phyloP scores from a whole-genome alignment of 108 stramenopile genomes.

The Fistulifera pelliculosa region DNA sequence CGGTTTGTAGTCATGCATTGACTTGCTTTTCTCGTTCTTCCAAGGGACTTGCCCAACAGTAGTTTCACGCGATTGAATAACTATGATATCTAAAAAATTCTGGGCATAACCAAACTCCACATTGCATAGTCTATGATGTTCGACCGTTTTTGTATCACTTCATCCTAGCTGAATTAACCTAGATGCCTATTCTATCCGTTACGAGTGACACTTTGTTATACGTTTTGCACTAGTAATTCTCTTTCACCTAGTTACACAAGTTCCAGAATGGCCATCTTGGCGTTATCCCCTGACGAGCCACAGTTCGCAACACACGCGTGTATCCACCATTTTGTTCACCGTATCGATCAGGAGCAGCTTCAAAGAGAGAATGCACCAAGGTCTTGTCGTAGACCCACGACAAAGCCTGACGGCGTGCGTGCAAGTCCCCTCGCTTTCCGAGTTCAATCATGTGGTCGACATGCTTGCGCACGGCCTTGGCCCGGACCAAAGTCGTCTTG shows the following conservation, averaged over 20 bases:
- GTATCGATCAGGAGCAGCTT: conserved; percentile 90
- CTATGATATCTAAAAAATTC: no score
- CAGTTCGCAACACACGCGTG: conserved; percentile 87
- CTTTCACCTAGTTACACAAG: conserved; percentile 57
- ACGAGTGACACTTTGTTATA: no score
- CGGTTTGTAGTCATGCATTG: conserved; percentile 70
- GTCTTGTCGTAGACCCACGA: conserved; percentile 96
- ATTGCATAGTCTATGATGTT: no score
- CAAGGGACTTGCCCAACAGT: no score
- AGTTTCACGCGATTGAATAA: no score
- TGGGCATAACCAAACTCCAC: no score
- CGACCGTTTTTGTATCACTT: no score
- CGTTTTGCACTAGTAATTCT: no score
- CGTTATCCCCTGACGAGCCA: conserved; percentile 95
- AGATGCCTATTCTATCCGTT: no score
- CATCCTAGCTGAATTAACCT: no score
- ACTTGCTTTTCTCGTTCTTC: conserved; percentile 26
- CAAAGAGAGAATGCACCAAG: conserved; percentile 91
- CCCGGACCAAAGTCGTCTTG: conserved; percentile 90
- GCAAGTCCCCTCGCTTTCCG: conserved; percentile 89
- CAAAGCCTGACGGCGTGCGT: conserved; percentile 89
- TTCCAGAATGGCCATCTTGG: conserved; percentile 95
- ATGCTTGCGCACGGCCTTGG: conserved; percentile 88
- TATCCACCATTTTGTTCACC: conserved; percentile 85
- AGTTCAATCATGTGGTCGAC: conserved; percentile 96